phyloP scores from a whole-genome alignment of 169 alveolate species.

The Miamiensis avidus region DNA sequence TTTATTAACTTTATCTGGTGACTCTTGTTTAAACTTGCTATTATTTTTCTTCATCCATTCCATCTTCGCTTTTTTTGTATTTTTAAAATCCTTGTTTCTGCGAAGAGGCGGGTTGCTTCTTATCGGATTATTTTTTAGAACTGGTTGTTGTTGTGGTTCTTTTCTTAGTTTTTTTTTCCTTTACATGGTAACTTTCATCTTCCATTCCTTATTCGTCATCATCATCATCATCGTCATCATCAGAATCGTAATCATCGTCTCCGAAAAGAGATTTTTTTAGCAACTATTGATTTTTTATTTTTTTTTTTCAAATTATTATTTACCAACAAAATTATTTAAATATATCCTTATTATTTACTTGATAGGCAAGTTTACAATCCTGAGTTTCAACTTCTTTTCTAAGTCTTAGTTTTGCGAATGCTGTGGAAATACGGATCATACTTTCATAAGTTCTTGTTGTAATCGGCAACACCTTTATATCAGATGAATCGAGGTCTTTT shows the following conservation, averaged over 20 bases:
- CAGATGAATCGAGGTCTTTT: slow-evolving; percentile 58
- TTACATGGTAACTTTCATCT: too few species aligned
- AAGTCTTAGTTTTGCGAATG: slow-evolving; percentile 80
- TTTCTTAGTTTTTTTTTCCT: too few species aligned
- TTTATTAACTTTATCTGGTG: too few species aligned
- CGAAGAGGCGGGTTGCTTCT: neutral
- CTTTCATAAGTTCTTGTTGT: slow-evolving; percentile 87
- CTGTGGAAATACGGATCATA: slow-evolving; percentile 81
- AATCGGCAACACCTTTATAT: slow-evolving; percentile 66
- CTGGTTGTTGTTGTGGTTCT: too few species aligned
- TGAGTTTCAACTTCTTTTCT: slow-evolving; percentile 9
- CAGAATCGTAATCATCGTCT: neutral
- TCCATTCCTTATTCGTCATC: neutral
- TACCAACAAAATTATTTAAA: neutral
- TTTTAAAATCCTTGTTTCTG: neutral
- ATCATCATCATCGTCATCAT: neutral
- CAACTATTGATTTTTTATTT: neutral
- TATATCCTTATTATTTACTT: neutral
- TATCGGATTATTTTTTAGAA: neutral
- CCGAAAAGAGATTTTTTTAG: neutral
- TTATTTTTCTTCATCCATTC: neutral
- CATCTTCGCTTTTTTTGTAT: neutral
- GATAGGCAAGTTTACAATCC: slow-evolving; percentile 5
- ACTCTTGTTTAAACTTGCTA: too few species aligned
- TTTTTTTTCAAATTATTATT: too few species aligned